Evolutionary conservation across 2,329 filamentous ascomycete species (phyloP).

Genomic region (Colletotrichum tabaci): DNA sequence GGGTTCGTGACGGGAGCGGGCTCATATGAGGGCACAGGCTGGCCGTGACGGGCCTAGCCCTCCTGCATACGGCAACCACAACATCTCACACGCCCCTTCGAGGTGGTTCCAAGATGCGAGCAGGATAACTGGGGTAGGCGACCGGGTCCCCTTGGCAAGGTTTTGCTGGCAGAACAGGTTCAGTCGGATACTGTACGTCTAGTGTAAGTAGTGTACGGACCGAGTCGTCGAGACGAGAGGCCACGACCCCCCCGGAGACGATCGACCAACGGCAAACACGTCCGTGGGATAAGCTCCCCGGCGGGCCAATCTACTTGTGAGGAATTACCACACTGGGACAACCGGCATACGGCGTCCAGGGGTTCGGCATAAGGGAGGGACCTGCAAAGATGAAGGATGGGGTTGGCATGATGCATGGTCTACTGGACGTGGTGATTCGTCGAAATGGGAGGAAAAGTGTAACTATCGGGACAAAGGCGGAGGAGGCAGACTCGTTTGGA

Average conservation of each 20-base stretch:
- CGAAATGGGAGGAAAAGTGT: neutral
- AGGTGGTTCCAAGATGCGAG: neutral
- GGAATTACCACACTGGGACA: neutral
- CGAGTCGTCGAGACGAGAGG: neutral
- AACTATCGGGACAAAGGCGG: neutral
- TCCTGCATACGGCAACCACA: neutral
- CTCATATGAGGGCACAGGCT: slow-evolving; percentile 19
- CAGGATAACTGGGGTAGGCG: slow-evolving; percentile 9
- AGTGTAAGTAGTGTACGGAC: neutral
- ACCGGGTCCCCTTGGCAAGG: slow-evolving; percentile 27
- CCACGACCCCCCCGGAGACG: neutral
- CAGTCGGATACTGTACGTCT: slow-evolving; percentile 9
- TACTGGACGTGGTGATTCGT: slow-evolving; percentile 25
- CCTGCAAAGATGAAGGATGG: neutral
- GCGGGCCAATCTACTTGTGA: neutral
- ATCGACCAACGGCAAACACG: neutral
- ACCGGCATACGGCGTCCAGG: slow-evolving; percentile 8
- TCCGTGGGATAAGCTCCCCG: neutral
- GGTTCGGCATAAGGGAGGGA: slow-evolving; percentile 33
- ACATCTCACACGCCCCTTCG: neutral
- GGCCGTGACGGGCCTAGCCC: neutral
- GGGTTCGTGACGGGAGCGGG: neutral
- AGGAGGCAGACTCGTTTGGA: neutral
- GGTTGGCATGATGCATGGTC: slow-evolving; percentile 11
- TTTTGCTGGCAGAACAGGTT: slow-evolving; percentile 11